These are phyloP conservation scores for Brettanomyces nanus DNA, from an alignment of 805 yeast species.

Conservation along the genomic window DNA sequence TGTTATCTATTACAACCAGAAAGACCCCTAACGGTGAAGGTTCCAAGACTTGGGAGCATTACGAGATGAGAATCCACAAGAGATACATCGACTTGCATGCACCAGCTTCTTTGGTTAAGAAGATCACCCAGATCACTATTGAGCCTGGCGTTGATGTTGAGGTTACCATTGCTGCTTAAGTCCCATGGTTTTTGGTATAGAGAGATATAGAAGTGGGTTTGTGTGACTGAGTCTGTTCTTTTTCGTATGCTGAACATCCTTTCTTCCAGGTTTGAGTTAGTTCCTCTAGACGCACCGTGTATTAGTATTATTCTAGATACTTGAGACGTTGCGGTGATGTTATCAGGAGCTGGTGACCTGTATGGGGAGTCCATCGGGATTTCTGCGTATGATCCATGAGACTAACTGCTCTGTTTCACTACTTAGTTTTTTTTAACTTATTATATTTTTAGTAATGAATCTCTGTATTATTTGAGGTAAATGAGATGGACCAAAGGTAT, in stretches of 20 bases:
- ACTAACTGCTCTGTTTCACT: too few relatives aligned
- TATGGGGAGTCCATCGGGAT: background rate
- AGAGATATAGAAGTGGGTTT: too few relatives aligned
- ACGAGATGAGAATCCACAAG: slow-evolving; percentile 99
- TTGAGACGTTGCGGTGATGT: slow-evolving; percentile 53
- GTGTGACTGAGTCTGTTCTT: too few relatives aligned
- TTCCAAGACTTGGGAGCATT: slow-evolving; percentile 99
- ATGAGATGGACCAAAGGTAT: too few relatives aligned
- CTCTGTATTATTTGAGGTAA: too few relatives aligned
- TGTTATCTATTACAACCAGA: slow-evolving; percentile 96
- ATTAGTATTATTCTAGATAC: slow-evolving; percentile 24
- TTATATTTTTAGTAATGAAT: too few relatives aligned
- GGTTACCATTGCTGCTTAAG: slow-evolving; percentile 82
- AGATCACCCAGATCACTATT: slow-evolving; percentile 94
- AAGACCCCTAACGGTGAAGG: slow-evolving; percentile 99
- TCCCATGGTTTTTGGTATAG: slow-evolving; percentile 8
- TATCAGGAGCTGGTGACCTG: slow-evolving; percentile 41
- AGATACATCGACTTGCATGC: slow-evolving; percentile 98
- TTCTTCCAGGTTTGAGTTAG: slow-evolving; percentile 24
- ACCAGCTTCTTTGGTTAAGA: slow-evolving; percentile 87
- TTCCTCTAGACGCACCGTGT: slow-evolving; percentile 60
- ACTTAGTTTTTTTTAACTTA: too few relatives aligned
- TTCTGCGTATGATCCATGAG: too few relatives aligned
- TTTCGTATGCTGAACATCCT: too few relatives aligned
- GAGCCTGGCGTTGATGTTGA: slow-evolving; percentile 99